phyloP scores from a whole-genome alignment of 179 eudicot genomes.

The Nepenthes alata region DNA sequence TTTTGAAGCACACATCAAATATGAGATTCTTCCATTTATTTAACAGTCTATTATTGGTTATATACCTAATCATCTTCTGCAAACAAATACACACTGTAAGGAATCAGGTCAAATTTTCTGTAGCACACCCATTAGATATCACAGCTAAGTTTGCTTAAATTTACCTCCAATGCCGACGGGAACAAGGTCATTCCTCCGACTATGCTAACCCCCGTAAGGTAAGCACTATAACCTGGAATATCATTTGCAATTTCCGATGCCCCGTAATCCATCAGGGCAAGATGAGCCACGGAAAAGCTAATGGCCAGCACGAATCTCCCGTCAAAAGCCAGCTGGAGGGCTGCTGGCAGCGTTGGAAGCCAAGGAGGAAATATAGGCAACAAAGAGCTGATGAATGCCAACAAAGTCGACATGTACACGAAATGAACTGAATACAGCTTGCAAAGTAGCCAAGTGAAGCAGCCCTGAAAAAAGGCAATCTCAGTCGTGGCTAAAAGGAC shows the following conservation, averaged over 20 bases:
- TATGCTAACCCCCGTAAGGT: conserved; percentile 36
- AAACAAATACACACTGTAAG: too few species aligned
- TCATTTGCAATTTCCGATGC: conserved; percentile 25
- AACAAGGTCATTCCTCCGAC: conserved; percentile 35
- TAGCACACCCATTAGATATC: too few species aligned
- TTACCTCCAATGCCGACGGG: conserved; percentile 34
- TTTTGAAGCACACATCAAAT: too few species aligned
- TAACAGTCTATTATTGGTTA: too few species aligned
- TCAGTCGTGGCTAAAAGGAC: conserved; percentile 29
- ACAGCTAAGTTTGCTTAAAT: background rate
- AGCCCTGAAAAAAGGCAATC: conserved; percentile 29
- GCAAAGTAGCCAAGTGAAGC: conserved; percentile 28
- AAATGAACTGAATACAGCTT: conserved; percentile 21
- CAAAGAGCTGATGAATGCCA: conserved; percentile 25
- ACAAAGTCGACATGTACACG: conserved; percentile 27
- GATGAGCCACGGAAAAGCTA: conserved; percentile 16
- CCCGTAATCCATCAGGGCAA: conserved; percentile 25
- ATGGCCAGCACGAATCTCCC: conserved; percentile 17
- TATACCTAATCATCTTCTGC: too few species aligned
- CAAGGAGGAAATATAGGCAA: conserved; percentile 28
- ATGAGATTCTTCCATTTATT: too few species aligned
- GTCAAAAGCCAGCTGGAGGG: conserved; percentile 19
- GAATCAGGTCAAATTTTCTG: too few species aligned
- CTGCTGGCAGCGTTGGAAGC: conserved; percentile 24
- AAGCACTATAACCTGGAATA: conserved; percentile 30